Base-by-base conservation (phyloP, 2,329 filamentous ascomycete genomes). In the Monosporascus sp. region DNA sequence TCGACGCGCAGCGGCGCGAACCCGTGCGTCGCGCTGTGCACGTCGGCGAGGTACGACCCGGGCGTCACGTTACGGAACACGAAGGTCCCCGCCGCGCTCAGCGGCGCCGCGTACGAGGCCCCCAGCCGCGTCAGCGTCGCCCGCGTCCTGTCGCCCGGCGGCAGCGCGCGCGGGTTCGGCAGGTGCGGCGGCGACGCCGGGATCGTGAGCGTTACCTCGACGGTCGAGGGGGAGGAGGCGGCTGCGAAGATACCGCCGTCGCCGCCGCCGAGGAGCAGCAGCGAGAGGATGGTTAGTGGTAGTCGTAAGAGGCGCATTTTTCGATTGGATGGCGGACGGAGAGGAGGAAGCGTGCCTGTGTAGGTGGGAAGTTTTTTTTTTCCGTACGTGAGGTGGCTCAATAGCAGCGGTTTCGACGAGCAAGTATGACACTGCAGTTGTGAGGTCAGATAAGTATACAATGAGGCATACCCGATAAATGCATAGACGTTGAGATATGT, bases 1-100 rank as follows among this genome's bases (percentile, higher is more conserved):
- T 97, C 94, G 31, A 97, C 81, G 45, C 93, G 80, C 69, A 95
- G 76, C 11, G 90, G 88, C 61, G 84, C 81, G 68, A 97, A 97
- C 50, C 79, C 79, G 70, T 88, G 84, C 52, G 89, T 87, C 27
- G 81, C 74, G 67, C 85, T 87, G 73, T 92, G 84, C 48, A 97
- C 79, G 61, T 94, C 90, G 48, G 88, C 84, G 6, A 97, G 81
- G 69, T 97, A 97, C 54, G 85, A 89, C 1, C 86, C 88, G 1
- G 78, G 69, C 5, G 81, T 79, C 50, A 96, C 78, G 62, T 91
- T 85, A 60, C 72, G 73, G 76, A 97, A 96, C 57, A 83, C 78
- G 66, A 97, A 90, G 24, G 82, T 85, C 69, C 89, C 88, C 61
- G 78, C 71, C 41, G 79, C 74, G 14, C 86, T 85, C 9, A 96